These are phyloP conservation scores for Musa schizocarpa DNA, from an alignment of 176 grass and related monocot species.

Conservation along the genomic window DNA sequence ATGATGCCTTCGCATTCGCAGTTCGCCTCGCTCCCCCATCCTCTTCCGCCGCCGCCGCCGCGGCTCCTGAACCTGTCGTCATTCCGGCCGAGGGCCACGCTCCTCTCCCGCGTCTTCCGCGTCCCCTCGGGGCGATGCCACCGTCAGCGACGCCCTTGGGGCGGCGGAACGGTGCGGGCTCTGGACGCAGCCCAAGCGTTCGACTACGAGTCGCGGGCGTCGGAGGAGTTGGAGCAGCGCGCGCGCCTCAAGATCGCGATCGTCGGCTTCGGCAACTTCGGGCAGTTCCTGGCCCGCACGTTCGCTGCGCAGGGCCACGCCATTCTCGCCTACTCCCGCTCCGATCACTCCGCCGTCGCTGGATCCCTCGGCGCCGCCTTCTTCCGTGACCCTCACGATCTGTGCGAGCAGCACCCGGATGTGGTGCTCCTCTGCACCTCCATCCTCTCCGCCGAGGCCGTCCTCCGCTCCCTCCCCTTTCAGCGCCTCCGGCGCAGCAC, in stretches of 20 bases:
- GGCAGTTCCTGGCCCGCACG: constrained; percentile 52
- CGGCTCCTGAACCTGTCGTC: neutral
- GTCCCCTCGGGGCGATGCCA: neutral
- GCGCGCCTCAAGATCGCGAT: constrained; percentile 63
- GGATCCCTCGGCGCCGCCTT: constrained; percentile 32
- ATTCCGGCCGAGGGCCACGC: neutral
- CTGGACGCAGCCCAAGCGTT: constrained; percentile 22
- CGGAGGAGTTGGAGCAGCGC: constrained; percentile 8
- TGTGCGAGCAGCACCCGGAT: constrained; percentile 77
- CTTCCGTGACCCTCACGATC: constrained; percentile 62
- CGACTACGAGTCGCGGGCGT: constrained; percentile 33
- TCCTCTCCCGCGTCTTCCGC: neutral
- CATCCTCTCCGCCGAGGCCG: constrained; percentile 54
- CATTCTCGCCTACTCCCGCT: constrained; percentile 62
- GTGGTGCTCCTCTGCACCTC: constrained; percentile 68
- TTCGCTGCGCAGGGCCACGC: constrained; percentile 64
- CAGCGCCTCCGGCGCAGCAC: constrained; percentile 71
- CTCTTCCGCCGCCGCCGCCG: neutral
- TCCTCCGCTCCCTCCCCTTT: constrained; percentile 52
- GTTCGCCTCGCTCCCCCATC: neutral
- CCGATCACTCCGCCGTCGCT: constrained; percentile 56
- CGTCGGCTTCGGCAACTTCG: constrained; percentile 75
- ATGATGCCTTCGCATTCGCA: neutral
- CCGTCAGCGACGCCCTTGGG: neutral
- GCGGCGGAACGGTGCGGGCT: constrained; percentile 5